Evolutionary conservation across 2,329 filamentous ascomycete species (phyloP).

Genomic region (Colletotrichum sidae): DNA sequence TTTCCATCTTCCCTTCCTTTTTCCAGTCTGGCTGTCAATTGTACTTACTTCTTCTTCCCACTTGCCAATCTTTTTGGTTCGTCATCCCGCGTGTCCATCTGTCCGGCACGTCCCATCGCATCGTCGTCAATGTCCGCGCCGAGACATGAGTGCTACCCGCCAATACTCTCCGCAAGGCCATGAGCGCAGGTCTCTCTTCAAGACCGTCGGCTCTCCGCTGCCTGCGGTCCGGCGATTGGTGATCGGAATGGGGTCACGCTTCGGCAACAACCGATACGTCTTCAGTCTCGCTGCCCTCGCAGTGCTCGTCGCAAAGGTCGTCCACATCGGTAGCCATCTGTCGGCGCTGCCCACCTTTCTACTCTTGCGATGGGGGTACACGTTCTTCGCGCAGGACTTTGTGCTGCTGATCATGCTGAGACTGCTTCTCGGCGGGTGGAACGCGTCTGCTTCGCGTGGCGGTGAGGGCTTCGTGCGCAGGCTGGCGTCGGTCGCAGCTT

Average conservation of each 20-base stretch:
- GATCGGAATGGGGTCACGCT: conserved; percentile 7
- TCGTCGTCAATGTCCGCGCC: background rate
- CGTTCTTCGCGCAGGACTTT: conserved; percentile 50
- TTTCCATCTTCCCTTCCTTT: background rate
- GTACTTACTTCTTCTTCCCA: background rate
- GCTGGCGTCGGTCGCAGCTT: background rate
- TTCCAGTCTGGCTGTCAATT: too few species aligned
- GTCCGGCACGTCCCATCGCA: background rate
- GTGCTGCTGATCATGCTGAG: conserved; percentile 47
- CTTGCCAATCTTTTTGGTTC: background rate
- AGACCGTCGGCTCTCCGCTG: background rate
- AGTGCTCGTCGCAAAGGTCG: conserved; percentile 45
- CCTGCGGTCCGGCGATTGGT: background rate
- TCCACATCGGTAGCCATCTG: conserved; percentile 48
- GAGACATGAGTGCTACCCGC: background rate
- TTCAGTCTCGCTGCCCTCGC: conserved; percentile 47
- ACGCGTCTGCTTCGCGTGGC: conserved; percentile 9
- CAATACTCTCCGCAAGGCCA: background rate
- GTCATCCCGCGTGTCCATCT: background rate
- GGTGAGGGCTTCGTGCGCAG: conserved; percentile 29
- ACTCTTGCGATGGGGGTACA: conserved; percentile 46
- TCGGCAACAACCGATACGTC: conserved; percentile 42
- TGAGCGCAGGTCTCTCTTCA: background rate
- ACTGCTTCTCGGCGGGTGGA: conserved; percentile 45
- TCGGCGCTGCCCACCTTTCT: conserved; percentile 45